A percentile compares a stretch with the other conserved stretches of the same genome.
phyloP scores from a whole-genome alignment of 768 basidiomycete species.

The Cystofilobasidium bisporidii region DNA sequence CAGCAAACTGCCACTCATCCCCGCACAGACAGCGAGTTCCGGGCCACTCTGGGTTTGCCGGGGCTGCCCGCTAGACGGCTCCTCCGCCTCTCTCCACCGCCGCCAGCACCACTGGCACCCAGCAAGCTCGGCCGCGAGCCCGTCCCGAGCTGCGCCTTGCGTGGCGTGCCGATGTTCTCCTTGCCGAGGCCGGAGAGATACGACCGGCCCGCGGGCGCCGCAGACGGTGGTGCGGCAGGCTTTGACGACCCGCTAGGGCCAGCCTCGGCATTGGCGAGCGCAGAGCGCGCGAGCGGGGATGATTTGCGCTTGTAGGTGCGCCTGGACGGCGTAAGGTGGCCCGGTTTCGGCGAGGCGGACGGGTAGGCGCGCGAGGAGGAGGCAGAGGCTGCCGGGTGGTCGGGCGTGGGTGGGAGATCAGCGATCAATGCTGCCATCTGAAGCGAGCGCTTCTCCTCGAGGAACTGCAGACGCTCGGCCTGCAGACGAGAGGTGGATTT shows the following conservation, averaged over 20 bases:
- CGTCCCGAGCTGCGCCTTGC: background rate
- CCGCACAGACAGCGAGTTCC: background rate
- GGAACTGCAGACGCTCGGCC: slow-evolving; percentile 54
- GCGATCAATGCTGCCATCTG: slow-evolving; percentile 25
- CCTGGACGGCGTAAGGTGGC: background rate
- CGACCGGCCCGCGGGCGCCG: background rate
- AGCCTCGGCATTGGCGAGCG: background rate
- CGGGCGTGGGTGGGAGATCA: background rate
- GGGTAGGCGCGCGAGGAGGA: background rate
- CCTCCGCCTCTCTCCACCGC: background rate
- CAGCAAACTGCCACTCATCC: no score
- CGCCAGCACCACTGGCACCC: background rate
- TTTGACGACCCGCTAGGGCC: background rate
- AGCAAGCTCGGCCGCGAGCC: background rate
- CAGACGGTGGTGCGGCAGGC: background rate
- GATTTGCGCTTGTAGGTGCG: background rate
- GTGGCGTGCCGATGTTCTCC: slow-evolving; percentile 6
- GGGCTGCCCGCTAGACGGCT: background rate
- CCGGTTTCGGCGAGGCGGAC: background rate
- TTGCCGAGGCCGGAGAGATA: background rate
- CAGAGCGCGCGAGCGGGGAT: background rate
- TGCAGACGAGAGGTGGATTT: slow-evolving; percentile 34
- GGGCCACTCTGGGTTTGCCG: background rate
- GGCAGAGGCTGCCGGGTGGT: background rate
- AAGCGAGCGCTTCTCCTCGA: slow-evolving; percentile 55